Base-by-base conservation (phyloP, 306 rosid genomes). In the Sophora flavescens region DNA sequence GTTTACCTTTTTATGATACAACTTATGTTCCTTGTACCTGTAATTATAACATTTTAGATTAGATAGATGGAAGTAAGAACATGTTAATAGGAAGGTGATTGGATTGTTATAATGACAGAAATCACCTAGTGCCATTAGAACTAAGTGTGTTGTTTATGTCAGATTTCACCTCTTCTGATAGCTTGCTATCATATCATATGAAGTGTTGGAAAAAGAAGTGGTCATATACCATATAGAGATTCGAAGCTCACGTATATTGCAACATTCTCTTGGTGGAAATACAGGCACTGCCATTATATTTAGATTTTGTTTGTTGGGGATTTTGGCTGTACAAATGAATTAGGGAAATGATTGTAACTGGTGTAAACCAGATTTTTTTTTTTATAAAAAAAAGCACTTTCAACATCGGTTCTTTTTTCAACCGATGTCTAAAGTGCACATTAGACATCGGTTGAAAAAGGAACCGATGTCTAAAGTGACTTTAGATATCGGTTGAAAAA, bases 211-310 rank as follows among this genome's bases (percentile, higher is more conserved):
- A 96, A 96, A 84, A 89, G 84, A 87, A 89, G 93, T 64, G 99
- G 98, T 0, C 99, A 96, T 76, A 82, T 96, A 85, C 99, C 99
- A 58, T 96, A 96, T 45, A 88, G 99, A 88, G 93, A 96, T 86
- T 96, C 99, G 32, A 96, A 96, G 85, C 98, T 96, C 51, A 96
- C 98, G 99, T 74, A 96, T 96, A 78, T 77, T 96, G 84, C 99
- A 96, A 81, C 99, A 93, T 63, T 96, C 99, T 18, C 98, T 96
- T 18, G 99, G 99, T 56, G 99, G 99, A 80, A 96, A 96, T 83
- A 96, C 99, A 68, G 94, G 98, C 66, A 96, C 99, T n/a, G 99
- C 99, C 78, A 96, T 96, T 60, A 84, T 96, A 65, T 96, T 69
- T n/a, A n/a, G n/a, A n/a, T n/a, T n/a, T n/a, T n/a, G n/a, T n/a